Percentiles rank a stretch among this genome's conserved stretches.
Evolutionary conservation across 768 basidiomycete species (phyloP).

Genomic region (Porpolomopsis calyptriformis): DNA sequence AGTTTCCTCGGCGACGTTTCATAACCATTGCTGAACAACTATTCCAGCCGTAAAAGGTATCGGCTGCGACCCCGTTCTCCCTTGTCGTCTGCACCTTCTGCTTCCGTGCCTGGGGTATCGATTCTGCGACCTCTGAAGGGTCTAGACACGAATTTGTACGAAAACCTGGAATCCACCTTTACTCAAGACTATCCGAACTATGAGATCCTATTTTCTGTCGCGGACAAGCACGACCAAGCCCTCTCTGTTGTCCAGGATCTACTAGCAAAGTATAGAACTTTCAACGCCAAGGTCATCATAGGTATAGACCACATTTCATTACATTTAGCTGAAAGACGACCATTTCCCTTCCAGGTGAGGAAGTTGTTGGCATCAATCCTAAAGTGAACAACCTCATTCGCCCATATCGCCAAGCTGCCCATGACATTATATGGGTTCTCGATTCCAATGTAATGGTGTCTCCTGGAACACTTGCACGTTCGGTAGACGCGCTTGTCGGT

Average conservation of each 20-base stretch:
- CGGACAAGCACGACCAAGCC: conserved; percentile 82
- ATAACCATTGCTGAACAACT: conserved; percentile 1
- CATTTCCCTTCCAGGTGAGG: conserved; percentile 46
- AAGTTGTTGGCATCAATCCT: conserved; percentile 83
- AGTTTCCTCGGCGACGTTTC: conserved; percentile 19
- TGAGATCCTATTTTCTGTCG: conserved; percentile 86
- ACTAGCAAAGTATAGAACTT: conserved; percentile 64
- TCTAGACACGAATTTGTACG: conserved; percentile 88
- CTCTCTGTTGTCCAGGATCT: conserved; percentile 73
- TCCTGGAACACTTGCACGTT: conserved; percentile 69
- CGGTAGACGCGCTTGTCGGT: conserved; percentile 63
- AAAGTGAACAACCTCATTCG: conserved; percentile 95
- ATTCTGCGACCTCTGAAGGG: conserved; percentile 93
- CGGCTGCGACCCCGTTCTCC: conserved; percentile 55
- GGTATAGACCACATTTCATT: conserved; percentile 37
- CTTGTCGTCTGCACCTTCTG: conserved; percentile 34
- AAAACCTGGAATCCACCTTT: conserved; percentile 92
- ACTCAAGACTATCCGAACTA: conserved; percentile 84
- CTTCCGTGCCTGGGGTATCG: conserved; percentile 73
- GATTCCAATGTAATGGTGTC: conserved; percentile 88
- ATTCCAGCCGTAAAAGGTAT: conserved; percentile 63
- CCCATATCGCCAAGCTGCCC: conserved; percentile 65
- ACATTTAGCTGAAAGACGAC: conserved; percentile 1
- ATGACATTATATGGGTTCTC: conserved; percentile 93
- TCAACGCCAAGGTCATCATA: conserved; percentile 63